Base-by-base conservation (phyloP, 78 protist species). In the Capsaspora owczarzaki region DNA sequence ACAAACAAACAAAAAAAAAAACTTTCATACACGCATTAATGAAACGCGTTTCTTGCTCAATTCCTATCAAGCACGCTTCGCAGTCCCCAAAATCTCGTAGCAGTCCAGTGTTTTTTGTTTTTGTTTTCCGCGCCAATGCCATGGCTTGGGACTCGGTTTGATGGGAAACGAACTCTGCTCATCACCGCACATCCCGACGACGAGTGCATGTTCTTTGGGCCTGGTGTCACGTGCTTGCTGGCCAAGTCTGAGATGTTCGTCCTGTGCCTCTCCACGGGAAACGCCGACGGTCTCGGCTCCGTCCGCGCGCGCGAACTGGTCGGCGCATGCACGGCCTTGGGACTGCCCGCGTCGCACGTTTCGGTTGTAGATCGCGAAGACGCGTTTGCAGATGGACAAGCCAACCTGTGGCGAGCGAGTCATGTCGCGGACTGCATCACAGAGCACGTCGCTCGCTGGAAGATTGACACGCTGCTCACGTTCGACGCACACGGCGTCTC, bases 131-230 rank as follows among this genome's bases (percentile, higher is more conserved):
- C n/a, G n/a, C n/a, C n/a, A n/a, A n/a, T n/a, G n/a, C n/a, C n/a
- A n/a, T n/a, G n/a, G n/a, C n/a, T n/a, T n/a, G n/a, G n/a, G n/a
- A n/a, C n/a, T n/a, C n/a, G n/a, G n/a, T n/a, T n/a, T n/a, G n/a
- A n/a, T n/a, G n/a, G n/a, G n/a, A n/a, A n/a, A n/a, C n/a, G n/a
- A n/a, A n/a, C 53, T 12, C 61, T 84, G 44, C 74, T 93, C 35
- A 82, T 90, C 31, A 82, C 89, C 5, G 96, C 96, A 16, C 96
- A 93, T 56, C 96, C 96, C n/a, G 96, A 93, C 68, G 96, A 93
- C 51, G 96, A 93, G 79, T 83, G 88, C 29, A 93, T 93, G 96
- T 93, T 93, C 85, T 91, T 93, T 35, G 61, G 75, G 31, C 96
- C 96, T 10, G 74, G 86, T 0, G 37, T 88, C 25, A 37, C 72